These are phyloP conservation scores for Nicotiana knightiana DNA, from an alignment of 257 asterid species.

Conservation along the genomic window DNA sequence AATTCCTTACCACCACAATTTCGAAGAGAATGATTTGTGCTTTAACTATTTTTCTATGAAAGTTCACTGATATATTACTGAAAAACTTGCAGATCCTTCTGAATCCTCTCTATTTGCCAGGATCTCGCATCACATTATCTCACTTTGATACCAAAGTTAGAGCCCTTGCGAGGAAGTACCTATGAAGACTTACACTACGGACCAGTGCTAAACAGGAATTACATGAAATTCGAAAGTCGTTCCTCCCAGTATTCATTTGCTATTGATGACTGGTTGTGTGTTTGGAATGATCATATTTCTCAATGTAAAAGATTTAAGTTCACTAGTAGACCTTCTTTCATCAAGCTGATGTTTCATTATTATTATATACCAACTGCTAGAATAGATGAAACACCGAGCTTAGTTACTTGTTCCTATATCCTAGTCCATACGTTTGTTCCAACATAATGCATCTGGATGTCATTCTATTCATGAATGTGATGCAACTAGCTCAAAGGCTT, in stretches of 20 bases:
- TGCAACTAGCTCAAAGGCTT: background rate
- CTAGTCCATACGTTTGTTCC: background rate
- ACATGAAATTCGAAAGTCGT: background rate
- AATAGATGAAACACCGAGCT: background rate
- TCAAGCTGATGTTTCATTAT: background rate
- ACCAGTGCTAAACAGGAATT: background rate
- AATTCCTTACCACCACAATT: background rate
- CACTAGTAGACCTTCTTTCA: background rate
- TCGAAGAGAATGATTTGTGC: background rate
- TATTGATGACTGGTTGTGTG: background rate
- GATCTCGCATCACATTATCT: slow-evolving; percentile 85
- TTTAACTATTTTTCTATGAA: background rate
- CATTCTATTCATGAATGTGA: background rate
- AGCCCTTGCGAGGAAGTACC: slow-evolving; percentile 87
- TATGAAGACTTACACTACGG: slow-evolving; percentile 27
- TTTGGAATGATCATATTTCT: background rate
- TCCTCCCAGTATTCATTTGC: background rate
- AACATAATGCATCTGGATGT: background rate
- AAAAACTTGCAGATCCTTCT: slow-evolving; percentile 69
- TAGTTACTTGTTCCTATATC: background rate
- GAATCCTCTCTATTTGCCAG: slow-evolving; percentile 94
- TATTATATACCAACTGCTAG: background rate
- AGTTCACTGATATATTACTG: slow-evolving; percentile 6
- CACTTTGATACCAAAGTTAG: slow-evolving; percentile 97
- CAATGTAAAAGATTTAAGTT: background rate